Base-by-base conservation (phyloP, 352 stramenopile species). In the Phytopythium oedochilum region DNA sequence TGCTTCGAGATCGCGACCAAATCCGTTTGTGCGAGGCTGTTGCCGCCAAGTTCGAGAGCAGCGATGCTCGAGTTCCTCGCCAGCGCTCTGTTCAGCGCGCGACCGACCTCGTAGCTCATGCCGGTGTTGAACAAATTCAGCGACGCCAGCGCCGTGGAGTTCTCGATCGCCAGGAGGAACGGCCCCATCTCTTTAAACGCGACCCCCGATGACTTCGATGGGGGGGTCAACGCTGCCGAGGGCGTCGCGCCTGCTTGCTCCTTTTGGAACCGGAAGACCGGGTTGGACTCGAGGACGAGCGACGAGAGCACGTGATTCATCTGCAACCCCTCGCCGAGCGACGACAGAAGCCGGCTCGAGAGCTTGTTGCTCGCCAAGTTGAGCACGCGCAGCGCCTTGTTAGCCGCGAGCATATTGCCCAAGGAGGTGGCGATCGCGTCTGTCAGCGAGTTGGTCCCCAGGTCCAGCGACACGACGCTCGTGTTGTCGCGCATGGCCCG, bases 71-170 rank as follows among this genome's bases (percentile, higher is more conserved):
- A 45, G 56, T 88, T 90, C 55, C 71, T 83, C 2, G 65, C 48
- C 5, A 90, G 49, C 17, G 75, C 62, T 20, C 83, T 68, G 2
- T 64, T 54, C 1, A 88, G 57, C 6, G 66, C 68, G 11, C 64
- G 73, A 0, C 75, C 77, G 2, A 72, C 64, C 31, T 90, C 80
- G 42, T 71, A 57, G 18, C 59, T 68, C 45, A 88, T 83, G 2
- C 78, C 67, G 10, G 73, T 88, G 48, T 67, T 76, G 60, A 85
- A 90, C 25, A 90, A 43, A 15, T 82, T 86, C 20, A 90, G 55
- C 0, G 67, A 60, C 7, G 68, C 75, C 29, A 90, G 64, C n/a
- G 73, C 70, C 20, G 26, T 64, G 28, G 69, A 85, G 12, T 45
- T 17, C 2, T 64, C 63, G 25, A 88, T 40, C 9, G 73, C 65